These are phyloP conservation scores for Fusarium abutilonis DNA, from an alignment of 2,329 filamentous ascomycete genomes.

Conservation along the genomic window DNA sequence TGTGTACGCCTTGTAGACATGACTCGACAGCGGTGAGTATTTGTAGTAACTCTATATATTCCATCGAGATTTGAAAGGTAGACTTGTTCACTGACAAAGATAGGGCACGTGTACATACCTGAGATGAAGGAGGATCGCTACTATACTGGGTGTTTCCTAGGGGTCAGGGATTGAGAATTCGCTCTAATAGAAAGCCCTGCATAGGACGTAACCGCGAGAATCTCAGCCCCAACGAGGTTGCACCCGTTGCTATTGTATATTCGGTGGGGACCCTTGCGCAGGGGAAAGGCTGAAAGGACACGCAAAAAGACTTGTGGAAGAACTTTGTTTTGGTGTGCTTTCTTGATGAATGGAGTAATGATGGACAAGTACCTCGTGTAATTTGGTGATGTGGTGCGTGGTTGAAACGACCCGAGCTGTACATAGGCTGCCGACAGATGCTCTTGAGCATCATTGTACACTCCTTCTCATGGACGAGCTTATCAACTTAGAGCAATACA, in stretches of 20 bases:
- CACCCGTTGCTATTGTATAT: slow-evolving; percentile 15
- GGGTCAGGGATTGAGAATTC: slow-evolving; percentile 9
- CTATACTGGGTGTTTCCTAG: background rate
- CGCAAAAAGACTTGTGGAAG: background rate
- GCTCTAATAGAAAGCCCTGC: slow-evolving; percentile 6
- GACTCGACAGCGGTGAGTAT: slow-evolving; percentile 10
- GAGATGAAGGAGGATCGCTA: slow-evolving; percentile 12
- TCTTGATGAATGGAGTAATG: background rate
- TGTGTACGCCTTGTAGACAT: slow-evolving; percentile 1
- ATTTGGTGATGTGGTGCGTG: slow-evolving; percentile 19
- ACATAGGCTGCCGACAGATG: slow-evolving; percentile 13
- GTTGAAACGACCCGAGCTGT: slow-evolving; percentile 21
- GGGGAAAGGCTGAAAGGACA: slow-evolving; percentile 19
- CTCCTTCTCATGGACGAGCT: background rate
- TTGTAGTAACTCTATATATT: background rate
- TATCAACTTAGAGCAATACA: slow-evolving; percentile 10
- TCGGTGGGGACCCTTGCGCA: slow-evolving; percentile 17
- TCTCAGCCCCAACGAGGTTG: slow-evolving; percentile 12
- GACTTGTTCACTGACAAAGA: background rate
- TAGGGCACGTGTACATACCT: slow-evolving; percentile 25
- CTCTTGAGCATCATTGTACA: no score
- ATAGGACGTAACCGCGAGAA: slow-evolving; percentile 15
- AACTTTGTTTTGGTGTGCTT: slow-evolving; percentile 1
- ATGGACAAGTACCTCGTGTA: background rate
- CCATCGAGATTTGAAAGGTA: background rate